These are phyloP conservation scores for Fusarium coffeatum DNA, from an alignment of 2,329 filamentous ascomycete genomes.

Conservation along the genomic window DNA sequence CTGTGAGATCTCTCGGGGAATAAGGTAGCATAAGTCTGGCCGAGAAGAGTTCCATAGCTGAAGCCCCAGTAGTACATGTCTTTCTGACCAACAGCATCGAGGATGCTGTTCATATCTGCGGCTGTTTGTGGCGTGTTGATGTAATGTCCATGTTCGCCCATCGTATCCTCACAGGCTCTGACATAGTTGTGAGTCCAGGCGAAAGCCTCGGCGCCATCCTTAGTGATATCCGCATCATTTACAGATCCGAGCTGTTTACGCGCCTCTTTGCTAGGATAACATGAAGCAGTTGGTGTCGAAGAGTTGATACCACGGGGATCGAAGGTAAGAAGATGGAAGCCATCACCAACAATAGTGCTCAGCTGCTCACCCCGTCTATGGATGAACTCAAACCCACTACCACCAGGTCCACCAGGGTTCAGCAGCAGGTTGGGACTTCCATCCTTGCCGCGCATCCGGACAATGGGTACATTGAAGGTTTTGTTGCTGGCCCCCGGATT, in stretches of 20 bases:
- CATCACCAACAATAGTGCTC: slow-evolving; percentile 53
- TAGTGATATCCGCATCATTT: slow-evolving; percentile 42
- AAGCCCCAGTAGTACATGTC: slow-evolving; percentile 56
- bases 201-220: slow-evolving; percentile 54
- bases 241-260: slow-evolving; percentile 46
- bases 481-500: slow-evolving; percentile 49
- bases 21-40: slow-evolving; percentile 55
- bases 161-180: slow-evolving; percentile 56
- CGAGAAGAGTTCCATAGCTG: slow-evolving; percentile 57
- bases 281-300: slow-evolving; percentile 50
- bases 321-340: slow-evolving; percentile 60
- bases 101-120: slow-evolving; percentile 63
- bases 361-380: slow-evolving; percentile 52
- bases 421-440: slow-evolving; percentile 58
- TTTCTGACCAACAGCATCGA: slow-evolving; percentile 54
- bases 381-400: slow-evolving; percentile 54
- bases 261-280: slow-evolving; percentile 53
- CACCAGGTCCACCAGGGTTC: slow-evolving; percentile 63
- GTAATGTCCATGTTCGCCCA: slow-evolving; percentile 58
- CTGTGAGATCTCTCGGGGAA: slow-evolving; percentile 51
- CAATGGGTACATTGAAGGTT: slow-evolving; percentile 58
- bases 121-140: slow-evolving; percentile 63
- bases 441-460: slow-evolving; percentile 58
- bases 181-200: slow-evolving; percentile 57
- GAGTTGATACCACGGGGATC: slow-evolving; percentile 59